Conservation (phyloP, 2,329 filamentous ascomycete genomes). For the Trichophyton benhamiae region DNA sequence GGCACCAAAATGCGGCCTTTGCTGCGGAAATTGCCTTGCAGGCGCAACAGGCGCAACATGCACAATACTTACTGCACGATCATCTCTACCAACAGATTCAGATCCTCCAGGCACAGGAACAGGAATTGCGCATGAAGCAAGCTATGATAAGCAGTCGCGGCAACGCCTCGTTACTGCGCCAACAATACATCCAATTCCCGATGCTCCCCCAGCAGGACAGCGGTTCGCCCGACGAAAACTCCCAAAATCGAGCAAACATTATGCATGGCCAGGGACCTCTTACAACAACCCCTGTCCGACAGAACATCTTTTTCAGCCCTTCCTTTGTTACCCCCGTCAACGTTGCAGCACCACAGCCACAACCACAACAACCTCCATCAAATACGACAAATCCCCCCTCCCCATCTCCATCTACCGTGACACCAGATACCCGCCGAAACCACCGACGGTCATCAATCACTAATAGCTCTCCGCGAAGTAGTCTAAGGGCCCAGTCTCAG, state of each 20-base stretch:
- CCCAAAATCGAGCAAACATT: constrained; percentile 26
- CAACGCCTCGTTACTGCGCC: constrained; percentile 30
- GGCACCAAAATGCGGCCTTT: constrained; percentile 31
- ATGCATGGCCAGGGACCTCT: constrained; percentile 26
- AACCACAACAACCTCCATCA: background rate
- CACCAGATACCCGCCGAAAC: constrained; percentile 35
- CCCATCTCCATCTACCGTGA: constrained; percentile 28
- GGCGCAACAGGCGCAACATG: constrained; percentile 31
- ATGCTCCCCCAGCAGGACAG: constrained; percentile 27
- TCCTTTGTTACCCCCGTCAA: constrained; percentile 27
- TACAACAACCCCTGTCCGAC: constrained; percentile 21
- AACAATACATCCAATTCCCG: constrained; percentile 30
- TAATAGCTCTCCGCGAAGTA: constrained; percentile 31
- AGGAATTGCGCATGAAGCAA: constrained; percentile 38
- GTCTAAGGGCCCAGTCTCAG: constrained; percentile 39
- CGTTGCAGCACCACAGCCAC: constrained; percentile 24
- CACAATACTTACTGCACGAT: constrained; percentile 37
- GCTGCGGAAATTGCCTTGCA: constrained; percentile 17
- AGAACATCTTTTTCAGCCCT: constrained; percentile 23
- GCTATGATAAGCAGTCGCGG: constrained; percentile 30
- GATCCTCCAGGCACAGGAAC: constrained; percentile 39
- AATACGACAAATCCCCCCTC: constrained; percentile 37
- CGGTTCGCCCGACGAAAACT: constrained; percentile 24
- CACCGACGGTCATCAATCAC: constrained; percentile 34
- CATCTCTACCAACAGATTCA: constrained; percentile 40